A percentile compares a stretch with the other conserved stretches of the same genome.
phyloP scores from a whole-genome alignment of 257 asterid species.

The Solanum okadae region DNA sequence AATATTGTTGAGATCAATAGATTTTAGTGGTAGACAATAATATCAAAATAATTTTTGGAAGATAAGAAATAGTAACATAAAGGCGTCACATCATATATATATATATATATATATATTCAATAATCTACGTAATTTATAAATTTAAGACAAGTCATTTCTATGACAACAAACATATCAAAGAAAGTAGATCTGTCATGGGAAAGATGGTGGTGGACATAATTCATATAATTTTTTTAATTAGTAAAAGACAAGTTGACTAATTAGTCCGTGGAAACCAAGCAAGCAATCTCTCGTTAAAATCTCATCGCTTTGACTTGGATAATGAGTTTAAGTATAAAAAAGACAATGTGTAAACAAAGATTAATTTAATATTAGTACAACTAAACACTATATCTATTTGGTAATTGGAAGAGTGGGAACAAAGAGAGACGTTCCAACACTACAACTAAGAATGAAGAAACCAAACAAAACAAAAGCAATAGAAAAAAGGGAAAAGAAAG shows the following conservation, averaged over 20 bases:
- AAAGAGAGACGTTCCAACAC: not conserved
- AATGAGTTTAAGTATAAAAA: not conserved
- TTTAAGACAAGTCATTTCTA: not conserved
- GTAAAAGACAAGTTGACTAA: not conserved
- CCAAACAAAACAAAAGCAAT: not conserved
- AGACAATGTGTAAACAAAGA: not conserved
- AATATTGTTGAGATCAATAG: not conserved
- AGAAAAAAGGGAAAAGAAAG: not conserved
- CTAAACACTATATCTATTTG: not conserved
- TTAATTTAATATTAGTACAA: not conserved
- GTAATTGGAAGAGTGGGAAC: not conserved
- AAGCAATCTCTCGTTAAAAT: not conserved
- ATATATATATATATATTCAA: not conserved
- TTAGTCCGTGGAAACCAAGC: not conserved
- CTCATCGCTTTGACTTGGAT: not conserved
- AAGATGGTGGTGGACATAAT: not conserved
- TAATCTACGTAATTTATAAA: not conserved
- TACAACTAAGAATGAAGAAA: not conserved
- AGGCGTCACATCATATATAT: not conserved
- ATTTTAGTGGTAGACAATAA: not conserved
- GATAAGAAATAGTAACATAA: not conserved
- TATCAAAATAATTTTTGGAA: not conserved
- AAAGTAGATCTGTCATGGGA: not conserved
- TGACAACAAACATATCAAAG: not conserved
- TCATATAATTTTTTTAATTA: not conserved